Evolutionary conservation across 2,329 filamentous ascomycete genomes (phyloP).

Genomic region (Delphinella strobiligena): DNA sequence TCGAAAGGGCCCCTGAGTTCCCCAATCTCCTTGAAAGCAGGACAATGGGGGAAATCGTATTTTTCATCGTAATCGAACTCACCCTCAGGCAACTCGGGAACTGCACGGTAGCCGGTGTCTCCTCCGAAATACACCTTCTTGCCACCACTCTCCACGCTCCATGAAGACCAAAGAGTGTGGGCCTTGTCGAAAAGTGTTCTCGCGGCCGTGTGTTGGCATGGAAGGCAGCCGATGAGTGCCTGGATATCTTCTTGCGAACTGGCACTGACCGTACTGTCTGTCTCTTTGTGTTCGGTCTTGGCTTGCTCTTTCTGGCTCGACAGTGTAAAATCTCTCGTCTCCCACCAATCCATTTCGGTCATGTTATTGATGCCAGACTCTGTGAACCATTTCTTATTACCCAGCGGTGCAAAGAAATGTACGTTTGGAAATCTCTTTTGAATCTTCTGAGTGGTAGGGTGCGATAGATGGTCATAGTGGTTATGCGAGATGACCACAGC

Average conservation of each 20-base stretch:
- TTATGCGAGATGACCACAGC: conserved; percentile 72
- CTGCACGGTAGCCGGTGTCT: conserved; percentile 80
- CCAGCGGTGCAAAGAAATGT: conserved; percentile 80
- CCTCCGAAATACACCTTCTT: conserved; percentile 76
- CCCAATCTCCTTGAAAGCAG: conserved; percentile 78
- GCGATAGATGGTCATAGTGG: conserved; percentile 86
- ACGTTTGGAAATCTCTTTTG: conserved; percentile 59
- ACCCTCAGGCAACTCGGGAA: conserved; percentile 50
- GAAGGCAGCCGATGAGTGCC: conserved; percentile 65
- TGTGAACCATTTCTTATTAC: conserved; percentile 72
- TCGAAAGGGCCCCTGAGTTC: conserved; percentile 73
- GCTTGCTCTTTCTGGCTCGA: conserved; percentile 18
- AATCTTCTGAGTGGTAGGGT: conserved; percentile 61
- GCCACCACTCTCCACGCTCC: conserved; percentile 61
- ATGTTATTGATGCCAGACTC: conserved; percentile 59
- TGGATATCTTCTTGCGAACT: conserved; percentile 39
- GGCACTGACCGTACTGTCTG: conserved; percentile 1
- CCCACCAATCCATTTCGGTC: conserved; percentile 94
- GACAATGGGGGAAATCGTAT: conserved; percentile 59
- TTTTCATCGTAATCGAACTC: conserved; percentile 62
- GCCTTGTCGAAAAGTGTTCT: conserved; percentile 57
- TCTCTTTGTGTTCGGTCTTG: conserved; percentile 6
- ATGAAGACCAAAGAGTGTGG: conserved; percentile 77
- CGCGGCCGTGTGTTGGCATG: conserved; percentile 71
- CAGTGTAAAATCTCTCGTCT: conserved; percentile 62